Conservation (phyloP, 352 stramenopile genomes). For the Phytophthora citricola region DNA sequence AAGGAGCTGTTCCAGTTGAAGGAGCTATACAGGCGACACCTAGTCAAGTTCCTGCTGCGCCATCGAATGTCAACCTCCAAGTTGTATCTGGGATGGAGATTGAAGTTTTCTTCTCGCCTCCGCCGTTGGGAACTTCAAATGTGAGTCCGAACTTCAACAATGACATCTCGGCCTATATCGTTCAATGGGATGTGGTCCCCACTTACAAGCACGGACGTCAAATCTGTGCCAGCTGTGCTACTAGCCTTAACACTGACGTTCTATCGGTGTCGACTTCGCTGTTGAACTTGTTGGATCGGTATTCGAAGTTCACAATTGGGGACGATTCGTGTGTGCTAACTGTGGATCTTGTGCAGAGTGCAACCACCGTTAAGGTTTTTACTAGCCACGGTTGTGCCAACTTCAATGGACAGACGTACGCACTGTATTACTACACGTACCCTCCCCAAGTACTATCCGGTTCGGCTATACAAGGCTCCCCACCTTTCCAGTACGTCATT, state of each 20-base stretch:
- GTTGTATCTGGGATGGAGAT: constrained; percentile 91
- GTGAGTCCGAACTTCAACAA: constrained; percentile 77
- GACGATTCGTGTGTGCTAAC: constrained; percentile 59
- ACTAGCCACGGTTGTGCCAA: constrained; percentile 36
- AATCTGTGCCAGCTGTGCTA: constrained; percentile 58
- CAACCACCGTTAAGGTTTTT: constrained; percentile 34
- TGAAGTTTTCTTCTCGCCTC: constrained; percentile 91
- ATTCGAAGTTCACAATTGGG: constrained; percentile 58
- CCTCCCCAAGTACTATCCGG: constrained; percentile 56
- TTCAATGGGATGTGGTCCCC: constrained; percentile 86
- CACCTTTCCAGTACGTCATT: constrained; percentile 89
- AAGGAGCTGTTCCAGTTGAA: constrained; percentile 48
- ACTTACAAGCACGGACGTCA: constrained; percentile 73
- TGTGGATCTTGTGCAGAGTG: constrained; percentile 25
- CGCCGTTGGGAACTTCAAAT: constrained; percentile 53
- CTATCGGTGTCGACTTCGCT: constrained; percentile 41
- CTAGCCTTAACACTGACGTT: constrained; percentile 37
- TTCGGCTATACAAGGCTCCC: constrained; percentile 68
- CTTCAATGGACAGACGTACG: constrained; percentile 55
- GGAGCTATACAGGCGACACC: constrained; percentile 56
- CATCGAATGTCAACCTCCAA: constrained; percentile 86
- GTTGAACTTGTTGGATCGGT: constrained; percentile 10
- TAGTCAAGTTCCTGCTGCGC: constrained; percentile 86
- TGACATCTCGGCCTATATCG: constrained; percentile 88
- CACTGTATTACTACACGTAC: constrained; percentile 71